Base-by-base conservation (phyloP, 2,329 filamentous ascomycete genomes). In the Verticillium dahliae region DNA sequence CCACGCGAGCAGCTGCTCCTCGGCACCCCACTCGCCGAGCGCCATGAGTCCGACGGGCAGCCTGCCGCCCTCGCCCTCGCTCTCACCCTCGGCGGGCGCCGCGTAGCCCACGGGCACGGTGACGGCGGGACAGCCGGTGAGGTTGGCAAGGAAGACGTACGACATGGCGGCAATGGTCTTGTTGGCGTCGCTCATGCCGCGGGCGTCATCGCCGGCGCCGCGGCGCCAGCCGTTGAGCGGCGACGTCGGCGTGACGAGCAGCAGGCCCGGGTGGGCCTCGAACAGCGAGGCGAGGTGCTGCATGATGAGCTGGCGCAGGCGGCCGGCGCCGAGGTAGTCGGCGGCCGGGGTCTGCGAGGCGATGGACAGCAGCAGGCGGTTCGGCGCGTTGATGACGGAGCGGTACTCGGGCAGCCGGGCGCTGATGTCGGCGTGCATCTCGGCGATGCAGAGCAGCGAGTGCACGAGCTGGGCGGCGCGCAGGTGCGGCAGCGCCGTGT, bases 141-240 rank as follows among this genome's bases (percentile, higher is more conserved):
- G 88, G 74, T 97, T 97, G 6, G 92, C 90, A 39, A 96, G 75
- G 84, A 90, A 96, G 15, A 90, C 87, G 74, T 91, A 97, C 73
- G 89, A 85, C 91, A 97, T 96, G 70, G 85, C 90, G 33, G 84
- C 80, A n/a, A 96, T 78, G 15, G 85, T 87, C 63, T 77, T 80
- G 71, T 95, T 92, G 0, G 82, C 88, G 72, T 97, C 89, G 41
- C 82, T 88, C 66, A 91, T 78, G 2, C 93, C 93, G 69, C 92
- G 87, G n/a, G 77, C 77, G 15, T 86, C 78, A 50, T 90, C 87
- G 9, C 78, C 81, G 1, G 80, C 74, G 11, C 72, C 63, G 31
- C 88, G 85, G 52, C 84, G 84, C 90, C 90, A 96, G 11, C 92
- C 92, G 0, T 86, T 80, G 62, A 89, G 83, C 0, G 92, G 90